Evolutionary conservation across 768 basidiomycete species (phyloP).

Genomic region (Tylopilus sp.): DNA sequence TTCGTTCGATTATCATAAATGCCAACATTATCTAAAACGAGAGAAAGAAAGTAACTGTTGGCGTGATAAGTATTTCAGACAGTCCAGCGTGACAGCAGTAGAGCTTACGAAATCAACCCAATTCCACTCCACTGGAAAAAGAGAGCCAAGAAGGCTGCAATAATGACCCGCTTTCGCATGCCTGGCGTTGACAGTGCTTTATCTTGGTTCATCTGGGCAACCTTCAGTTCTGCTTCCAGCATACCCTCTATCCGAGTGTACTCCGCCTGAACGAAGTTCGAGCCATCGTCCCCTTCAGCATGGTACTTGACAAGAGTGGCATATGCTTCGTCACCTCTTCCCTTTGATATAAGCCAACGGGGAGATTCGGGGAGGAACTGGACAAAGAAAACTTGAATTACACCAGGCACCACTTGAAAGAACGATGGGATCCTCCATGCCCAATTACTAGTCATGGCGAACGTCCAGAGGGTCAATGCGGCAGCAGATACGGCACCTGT

Average conservation of each 20-base stretch:
- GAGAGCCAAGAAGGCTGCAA: conserved; percentile 11
- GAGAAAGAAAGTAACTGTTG: conserved; percentile 8
- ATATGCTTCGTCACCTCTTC: conserved; percentile 48
- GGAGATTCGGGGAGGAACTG: conserved; percentile 63
- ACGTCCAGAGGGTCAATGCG: conserved; percentile 59
- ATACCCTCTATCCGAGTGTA: no score
- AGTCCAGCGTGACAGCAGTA: neutral
- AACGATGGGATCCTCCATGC: conserved; percentile 63
- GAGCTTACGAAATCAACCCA: conserved; percentile 1
- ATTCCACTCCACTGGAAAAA: conserved; percentile 12
- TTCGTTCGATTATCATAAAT: neutral
- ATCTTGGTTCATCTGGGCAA: neutral
- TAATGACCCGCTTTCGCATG: conserved; percentile 12
- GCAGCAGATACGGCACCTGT: conserved; percentile 36
- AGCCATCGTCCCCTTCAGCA: conserved; percentile 59
- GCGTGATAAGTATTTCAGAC: neutral
- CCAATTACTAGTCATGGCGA: conserved; percentile 54
- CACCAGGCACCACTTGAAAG: conserved; percentile 52
- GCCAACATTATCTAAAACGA: conserved; percentile 12
- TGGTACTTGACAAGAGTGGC: conserved; percentile 53
- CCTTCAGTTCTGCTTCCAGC: conserved; percentile 31
- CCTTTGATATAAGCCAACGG: conserved; percentile 34
- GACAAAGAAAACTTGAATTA: conserved; percentile 53
- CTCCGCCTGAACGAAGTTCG: no score
- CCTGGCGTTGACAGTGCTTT: conserved; percentile 6